These are phyloP conservation scores for Knufia fluminis DNA, from an alignment of 2,329 filamentous ascomycete species.

Conservation along the genomic window DNA sequence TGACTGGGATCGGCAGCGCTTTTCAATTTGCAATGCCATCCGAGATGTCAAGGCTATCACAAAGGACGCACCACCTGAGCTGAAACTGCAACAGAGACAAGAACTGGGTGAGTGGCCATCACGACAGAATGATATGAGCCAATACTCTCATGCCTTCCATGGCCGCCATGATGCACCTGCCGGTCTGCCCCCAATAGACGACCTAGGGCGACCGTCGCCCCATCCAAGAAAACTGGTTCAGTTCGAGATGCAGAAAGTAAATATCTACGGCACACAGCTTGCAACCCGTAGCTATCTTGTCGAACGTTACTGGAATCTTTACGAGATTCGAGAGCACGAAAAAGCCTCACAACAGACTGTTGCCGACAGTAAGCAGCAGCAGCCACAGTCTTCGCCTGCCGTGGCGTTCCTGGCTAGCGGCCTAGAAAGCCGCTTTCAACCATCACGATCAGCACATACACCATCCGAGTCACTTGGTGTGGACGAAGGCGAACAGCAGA, in stretches of 20 bases:
- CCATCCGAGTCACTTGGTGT: slow-evolving; percentile 21
- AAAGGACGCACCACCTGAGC: slow-evolving; percentile 57
- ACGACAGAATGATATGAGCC: slow-evolving; percentile 17
- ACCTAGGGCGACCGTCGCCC: slow-evolving; percentile 24
- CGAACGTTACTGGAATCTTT: slow-evolving; percentile 72
- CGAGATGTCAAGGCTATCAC: slow-evolving; percentile 60
- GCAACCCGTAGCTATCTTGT: slow-evolving; percentile 76
- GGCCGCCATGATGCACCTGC: slow-evolving; percentile 12
- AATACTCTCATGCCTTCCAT: slow-evolving; percentile 21
- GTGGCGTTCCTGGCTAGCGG: slow-evolving; percentile 16
- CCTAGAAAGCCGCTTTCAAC: slow-evolving; percentile 17
- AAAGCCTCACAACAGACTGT: slow-evolving; percentile 17
- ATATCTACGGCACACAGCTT: slow-evolving; percentile 74
- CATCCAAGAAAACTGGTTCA: slow-evolving; percentile 42
- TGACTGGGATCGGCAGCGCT: slow-evolving; percentile 67
- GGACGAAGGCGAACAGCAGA: slow-evolving; percentile 35
- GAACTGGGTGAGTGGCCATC: slow-evolving; percentile 23
- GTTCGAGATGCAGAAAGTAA: slow-evolving; percentile 85
- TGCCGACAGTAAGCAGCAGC: slow-evolving; percentile 14
- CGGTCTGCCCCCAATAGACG: slow-evolving; percentile 9
- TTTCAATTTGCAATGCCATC: slow-evolving; percentile 61
- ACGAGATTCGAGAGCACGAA: slow-evolving; percentile 51
- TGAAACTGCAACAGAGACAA: slow-evolving; percentile 30
- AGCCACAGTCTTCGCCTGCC: slow-evolving; percentile 17
- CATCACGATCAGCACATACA: slow-evolving; percentile 14